A percentile compares a stretch with the other conserved stretches of the same genome.
Evolutionary conservation across 1,139 yeast species (phyloP).

Genomic region (Geotrichum bryndzae): DNA sequence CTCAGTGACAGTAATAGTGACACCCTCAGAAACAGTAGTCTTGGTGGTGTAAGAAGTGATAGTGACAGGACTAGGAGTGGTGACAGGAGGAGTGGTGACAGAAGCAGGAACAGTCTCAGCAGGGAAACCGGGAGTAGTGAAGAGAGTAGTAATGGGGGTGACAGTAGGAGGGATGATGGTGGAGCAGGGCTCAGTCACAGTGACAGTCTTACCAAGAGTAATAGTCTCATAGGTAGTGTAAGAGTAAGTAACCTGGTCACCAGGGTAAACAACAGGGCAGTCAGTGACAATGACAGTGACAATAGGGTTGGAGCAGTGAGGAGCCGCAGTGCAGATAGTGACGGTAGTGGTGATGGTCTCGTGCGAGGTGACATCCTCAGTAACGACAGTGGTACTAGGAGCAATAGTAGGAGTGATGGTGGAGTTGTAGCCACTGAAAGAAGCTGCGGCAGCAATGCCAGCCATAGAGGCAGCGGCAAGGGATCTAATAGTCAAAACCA

Average conservation of each 20-base stretch:
- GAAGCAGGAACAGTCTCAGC: background rate
- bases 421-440: conserved; percentile 1
- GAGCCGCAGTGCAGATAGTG: conserved; percentile 11
- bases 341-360: conserved; percentile 13
- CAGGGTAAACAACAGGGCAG: conserved; percentile 14
- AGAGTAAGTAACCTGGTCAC: conserved; percentile 3
- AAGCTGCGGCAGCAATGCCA: background rate
- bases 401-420: background rate
- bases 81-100: conserved; percentile 1
- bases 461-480: conserved; percentile 2
- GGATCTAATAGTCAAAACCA: conserved; percentile 3
- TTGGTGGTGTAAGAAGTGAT: conserved; percentile 5
- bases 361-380: background rate
- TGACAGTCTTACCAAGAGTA: conserved; percentile 10
- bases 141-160: conserved; percentile 6
- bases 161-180: conserved; percentile 9
- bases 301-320: conserved; percentile 6
- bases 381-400: background rate
- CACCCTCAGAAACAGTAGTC: background rate
- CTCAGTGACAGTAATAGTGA: background rate
- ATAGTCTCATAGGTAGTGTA: conserved; percentile 12
- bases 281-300: conserved; percentile 13
- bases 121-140: conserved; percentile 3
- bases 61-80: background rate
- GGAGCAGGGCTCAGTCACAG: conserved; percentile 17